phyloP scores from a whole-genome alignment of 768 basidiomycete genomes.

The Rhodosporidiobolus sp. region DNA sequence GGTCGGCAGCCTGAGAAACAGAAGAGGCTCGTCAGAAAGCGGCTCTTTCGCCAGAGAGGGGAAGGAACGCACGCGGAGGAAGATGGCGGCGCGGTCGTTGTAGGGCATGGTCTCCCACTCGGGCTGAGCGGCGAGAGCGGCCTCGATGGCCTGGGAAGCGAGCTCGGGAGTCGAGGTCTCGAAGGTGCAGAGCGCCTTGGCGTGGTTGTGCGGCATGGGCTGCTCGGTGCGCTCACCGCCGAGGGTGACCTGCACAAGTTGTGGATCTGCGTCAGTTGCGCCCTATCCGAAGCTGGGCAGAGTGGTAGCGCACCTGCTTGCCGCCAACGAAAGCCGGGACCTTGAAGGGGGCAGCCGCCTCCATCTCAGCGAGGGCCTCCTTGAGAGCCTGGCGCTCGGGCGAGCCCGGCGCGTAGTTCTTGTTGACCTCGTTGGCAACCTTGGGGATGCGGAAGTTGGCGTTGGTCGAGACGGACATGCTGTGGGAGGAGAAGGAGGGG shows the following conservation, averaged over 20 bases:
- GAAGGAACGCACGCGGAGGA: conserved; percentile 61
- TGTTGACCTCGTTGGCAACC: conserved; percentile 92
- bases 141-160: conserved; percentile 74
- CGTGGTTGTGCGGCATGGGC: conserved; percentile 80
- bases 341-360: conserved; percentile 78
- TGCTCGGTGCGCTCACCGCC: conserved; percentile 20
- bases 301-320: conserved; percentile 60
- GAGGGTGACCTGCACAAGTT: conserved; percentile 54
- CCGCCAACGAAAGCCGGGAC: conserved; percentile 93
- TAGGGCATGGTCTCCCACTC: conserved; percentile 94
- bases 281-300: conserved; percentile 45
- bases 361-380: conserved; percentile 73
- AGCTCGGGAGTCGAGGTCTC: conserved; percentile 79
- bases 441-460: conserved; percentile 70
- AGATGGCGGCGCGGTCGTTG: conserved; percentile 96
- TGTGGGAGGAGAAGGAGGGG: background rate
- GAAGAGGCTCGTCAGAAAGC: background rate
- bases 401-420: conserved; percentile 69
- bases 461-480: conserved; percentile 29
- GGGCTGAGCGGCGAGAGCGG: conserved; percentile 77
- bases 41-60: background rate
- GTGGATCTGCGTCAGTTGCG: conserved; percentile 65
- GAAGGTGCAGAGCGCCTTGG: conserved; percentile 73
- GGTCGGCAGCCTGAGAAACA: conserved; percentile 68
- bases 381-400: conserved; percentile 70